Conservation (phyloP, 306 rosid genomes). For the Prunus campanulata region DNA sequence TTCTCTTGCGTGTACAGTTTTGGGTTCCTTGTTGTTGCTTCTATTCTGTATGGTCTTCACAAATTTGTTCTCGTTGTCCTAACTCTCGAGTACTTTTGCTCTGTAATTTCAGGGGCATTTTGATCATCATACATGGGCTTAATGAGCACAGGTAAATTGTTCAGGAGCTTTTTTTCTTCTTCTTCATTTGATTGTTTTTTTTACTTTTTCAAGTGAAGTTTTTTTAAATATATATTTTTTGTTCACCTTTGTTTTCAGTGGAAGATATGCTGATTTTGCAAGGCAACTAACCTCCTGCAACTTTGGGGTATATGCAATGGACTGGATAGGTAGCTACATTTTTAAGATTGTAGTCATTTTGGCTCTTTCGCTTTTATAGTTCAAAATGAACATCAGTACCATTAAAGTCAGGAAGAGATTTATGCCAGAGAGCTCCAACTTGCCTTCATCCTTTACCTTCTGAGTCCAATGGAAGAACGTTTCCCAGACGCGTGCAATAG, state of each 20-base stretch:
- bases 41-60: background rate
- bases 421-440: background rate
- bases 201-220: background rate
- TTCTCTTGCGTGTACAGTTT: slow-evolving; percentile 14
- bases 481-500: too few species aligned
- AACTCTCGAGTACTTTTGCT: background rate
- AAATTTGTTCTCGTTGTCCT: background rate
- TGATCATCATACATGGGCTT: slow-evolving; percentile 88
- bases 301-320: slow-evolving; percentile 97
- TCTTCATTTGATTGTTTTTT: background rate
- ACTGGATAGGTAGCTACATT: slow-evolving; percentile 76
- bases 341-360: background rate
- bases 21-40: background rate
- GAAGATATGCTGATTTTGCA: slow-evolving; percentile 88
- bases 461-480: too few species aligned
- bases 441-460: too few species aligned
- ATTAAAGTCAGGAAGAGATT: background rate
- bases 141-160: slow-evolving; percentile 84
- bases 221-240: background rate
- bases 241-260: slow-evolving; percentile 57
- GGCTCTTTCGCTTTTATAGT: slow-evolving; percentile 3
- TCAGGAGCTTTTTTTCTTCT: background rate
- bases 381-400: background rate
- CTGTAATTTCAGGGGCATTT: slow-evolving; percentile 70
- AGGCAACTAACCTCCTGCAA: slow-evolving; percentile 67